These are phyloP conservation scores for Plasmodium cynomolgi DNA, from an alignment of 169 alveolate species.

Conservation along the genomic window DNA sequence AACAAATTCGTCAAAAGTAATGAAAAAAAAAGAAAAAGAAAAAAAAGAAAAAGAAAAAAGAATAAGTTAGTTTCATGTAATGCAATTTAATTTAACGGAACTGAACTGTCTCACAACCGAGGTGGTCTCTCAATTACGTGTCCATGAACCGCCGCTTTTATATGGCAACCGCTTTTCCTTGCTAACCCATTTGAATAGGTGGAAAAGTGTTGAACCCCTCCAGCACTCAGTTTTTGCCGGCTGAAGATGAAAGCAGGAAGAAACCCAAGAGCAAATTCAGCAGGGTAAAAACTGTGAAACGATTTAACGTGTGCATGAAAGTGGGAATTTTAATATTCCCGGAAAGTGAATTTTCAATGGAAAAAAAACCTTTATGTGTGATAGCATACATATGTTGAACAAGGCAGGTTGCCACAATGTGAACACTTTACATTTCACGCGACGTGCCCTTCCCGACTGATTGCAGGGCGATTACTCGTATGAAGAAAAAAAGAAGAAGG, in stretches of 20 bases:
- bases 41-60: neutral
- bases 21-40: conserved; percentile 10
- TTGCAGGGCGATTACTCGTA: conserved; percentile 16
- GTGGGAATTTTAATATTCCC: neutral
- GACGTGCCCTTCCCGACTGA: neutral
- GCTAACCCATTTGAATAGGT: neutral
- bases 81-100: neutral
- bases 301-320: neutral
- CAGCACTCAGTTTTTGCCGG: neutral
- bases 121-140: neutral
- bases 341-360: neutral
- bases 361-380: neutral
- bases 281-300: conserved; percentile 9
- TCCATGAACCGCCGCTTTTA: neutral
- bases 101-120: neutral
- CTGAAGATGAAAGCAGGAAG: conserved; percentile 34
- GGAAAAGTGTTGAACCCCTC: conserved; percentile 55
- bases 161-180: neutral
- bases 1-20: conserved; percentile 73
- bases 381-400: neutral
- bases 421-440: neutral
- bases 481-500: conserved; percentile 43
- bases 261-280: conserved; percentile 17
- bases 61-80: neutral
- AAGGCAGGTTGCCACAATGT: neutral